These are phyloP conservation scores for Cubamyces lactineus DNA, from an alignment of 768 basidiomycete genomes.

Conservation along the genomic window DNA sequence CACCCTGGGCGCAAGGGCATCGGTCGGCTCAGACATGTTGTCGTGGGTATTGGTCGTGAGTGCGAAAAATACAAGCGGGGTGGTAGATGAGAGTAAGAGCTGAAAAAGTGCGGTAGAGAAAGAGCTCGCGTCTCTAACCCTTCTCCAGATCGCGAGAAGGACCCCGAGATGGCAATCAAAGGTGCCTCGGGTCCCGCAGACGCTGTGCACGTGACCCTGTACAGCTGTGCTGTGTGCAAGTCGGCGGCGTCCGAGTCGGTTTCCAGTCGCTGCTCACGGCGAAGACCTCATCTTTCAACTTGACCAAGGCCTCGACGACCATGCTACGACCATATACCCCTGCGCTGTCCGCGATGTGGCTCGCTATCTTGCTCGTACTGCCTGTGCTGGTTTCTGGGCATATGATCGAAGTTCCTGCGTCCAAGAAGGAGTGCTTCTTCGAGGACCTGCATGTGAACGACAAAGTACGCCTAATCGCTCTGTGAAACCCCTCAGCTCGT, in stretches of 20 bases:
- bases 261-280: not conserved
- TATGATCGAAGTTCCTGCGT: constrained; percentile 74
- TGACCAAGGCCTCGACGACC: constrained; percentile 19
- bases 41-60: constrained; percentile 15
- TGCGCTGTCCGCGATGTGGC: constrained; percentile 45
- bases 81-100: constrained; percentile 15
- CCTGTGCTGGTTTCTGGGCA: constrained; percentile 55
- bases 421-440: constrained; percentile 93
- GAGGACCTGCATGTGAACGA: constrained; percentile 91
- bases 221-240: constrained; percentile 13
- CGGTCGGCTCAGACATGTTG: constrained; percentile 38
- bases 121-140: constrained; percentile 18
- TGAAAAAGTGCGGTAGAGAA: constrained; percentile 26
- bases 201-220: constrained; percentile 10
- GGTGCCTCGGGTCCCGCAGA: constrained; percentile 21
- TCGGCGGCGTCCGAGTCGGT: not conserved
- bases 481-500: not conserved
- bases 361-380: constrained; percentile 41
- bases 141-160: constrained; percentile 24
- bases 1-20: constrained; percentile 75
- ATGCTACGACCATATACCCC: constrained; percentile 45
- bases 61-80: constrained; percentile 4
- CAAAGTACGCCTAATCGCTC: constrained; percentile 58
- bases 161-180: constrained; percentile 28
- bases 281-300: not conserved